Evolutionary conservation across 2,329 filamentous ascomycete genomes (phyloP).

Genomic region (Penicillium decumbens): DNA sequence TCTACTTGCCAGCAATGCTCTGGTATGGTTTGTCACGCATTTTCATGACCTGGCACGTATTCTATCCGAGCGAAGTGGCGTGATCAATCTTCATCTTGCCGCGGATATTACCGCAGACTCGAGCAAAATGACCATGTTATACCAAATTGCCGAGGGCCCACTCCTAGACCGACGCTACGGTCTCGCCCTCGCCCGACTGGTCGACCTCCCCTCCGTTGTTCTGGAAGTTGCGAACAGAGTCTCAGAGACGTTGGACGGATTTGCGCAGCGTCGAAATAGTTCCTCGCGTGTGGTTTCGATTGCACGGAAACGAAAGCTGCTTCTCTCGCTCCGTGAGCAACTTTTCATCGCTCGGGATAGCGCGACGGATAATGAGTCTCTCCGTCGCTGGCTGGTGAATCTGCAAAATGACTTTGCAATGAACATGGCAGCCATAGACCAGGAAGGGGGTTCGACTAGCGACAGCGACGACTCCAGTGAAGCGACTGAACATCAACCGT

Average conservation of each 20-base stretch:
- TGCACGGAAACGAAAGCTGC: constrained; percentile 63
- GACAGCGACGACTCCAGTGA: constrained; percentile 19
- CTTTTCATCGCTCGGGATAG: constrained; percentile 64
- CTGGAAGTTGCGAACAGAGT: constrained; percentile 65
- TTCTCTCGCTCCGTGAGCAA: constrained; percentile 68
- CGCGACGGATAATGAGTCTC: constrained; percentile 58
- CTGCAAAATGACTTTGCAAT: constrained; percentile 71
- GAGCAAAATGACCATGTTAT: constrained; percentile 76
- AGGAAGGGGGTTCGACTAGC: constrained; percentile 20
- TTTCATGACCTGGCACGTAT: constrained; percentile 78
- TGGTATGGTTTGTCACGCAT: constrained; percentile 92
- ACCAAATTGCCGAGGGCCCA: constrained; percentile 70
- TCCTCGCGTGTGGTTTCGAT: constrained; percentile 56
- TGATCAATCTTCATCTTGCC: constrained; percentile 75
- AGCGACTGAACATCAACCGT: constrained; percentile 5
- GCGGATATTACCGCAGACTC: constrained; percentile 59
- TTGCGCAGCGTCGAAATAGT: constrained; percentile 55
- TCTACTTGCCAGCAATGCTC: constrained; percentile 69
- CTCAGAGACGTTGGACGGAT: constrained; percentile 57
- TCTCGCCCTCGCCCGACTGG: constrained; percentile 69
- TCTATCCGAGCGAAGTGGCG: constrained; percentile 68
- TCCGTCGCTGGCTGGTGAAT: constrained; percentile 60
- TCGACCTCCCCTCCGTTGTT: constrained; percentile 66
- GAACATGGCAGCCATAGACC: constrained; percentile 64
- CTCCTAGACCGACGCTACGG: constrained; percentile 74